Conservation (phyloP, 2,329 filamentous ascomycete species). For the Microsporum canis region DNA sequence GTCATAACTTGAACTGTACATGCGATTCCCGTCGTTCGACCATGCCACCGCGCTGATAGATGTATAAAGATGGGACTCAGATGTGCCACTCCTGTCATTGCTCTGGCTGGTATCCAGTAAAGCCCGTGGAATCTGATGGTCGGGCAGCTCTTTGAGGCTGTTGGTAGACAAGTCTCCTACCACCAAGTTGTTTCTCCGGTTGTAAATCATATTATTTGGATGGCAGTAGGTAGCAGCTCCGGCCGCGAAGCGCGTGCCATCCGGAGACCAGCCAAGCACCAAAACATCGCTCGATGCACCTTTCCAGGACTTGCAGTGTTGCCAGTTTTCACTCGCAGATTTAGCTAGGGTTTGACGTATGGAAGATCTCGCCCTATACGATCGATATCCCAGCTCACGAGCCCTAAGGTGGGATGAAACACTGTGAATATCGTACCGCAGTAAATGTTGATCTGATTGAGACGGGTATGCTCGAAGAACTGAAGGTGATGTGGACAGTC, state of each 20-base stretch:
- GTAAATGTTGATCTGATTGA: background rate
- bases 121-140: conserved; percentile 40
- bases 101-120: conserved; percentile 29
- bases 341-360: conserved; percentile 20
- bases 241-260: conserved; percentile 45
- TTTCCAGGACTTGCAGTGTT: conserved; percentile 39
- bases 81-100: conserved; percentile 41
- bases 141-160: conserved; percentile 41
- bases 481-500: conserved; percentile 14
- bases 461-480: conserved; percentile 6
- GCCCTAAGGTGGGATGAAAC: conserved; percentile 18
- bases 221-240: conserved; percentile 48
- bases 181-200: conserved; percentile 46
- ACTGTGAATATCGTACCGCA: conserved; percentile 1
- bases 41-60: conserved; percentile 47
- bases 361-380: conserved; percentile 9
- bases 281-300: conserved; percentile 50
- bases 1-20: conserved; percentile 48
- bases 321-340: conserved; percentile 24
- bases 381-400: conserved; percentile 23
- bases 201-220: conserved; percentile 47
- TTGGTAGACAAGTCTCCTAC: conserved; percentile 38
- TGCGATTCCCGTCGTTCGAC: conserved; percentile 32
- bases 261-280: conserved; percentile 45
- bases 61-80: conserved; percentile 44